A percentile compares a stretch with the other conserved stretches of the same genome.
These are phyloP conservation scores for Ophiocordyceps robertsii DNA, from an alignment of 2,329 filamentous ascomycete species.

Conservation along the genomic window DNA sequence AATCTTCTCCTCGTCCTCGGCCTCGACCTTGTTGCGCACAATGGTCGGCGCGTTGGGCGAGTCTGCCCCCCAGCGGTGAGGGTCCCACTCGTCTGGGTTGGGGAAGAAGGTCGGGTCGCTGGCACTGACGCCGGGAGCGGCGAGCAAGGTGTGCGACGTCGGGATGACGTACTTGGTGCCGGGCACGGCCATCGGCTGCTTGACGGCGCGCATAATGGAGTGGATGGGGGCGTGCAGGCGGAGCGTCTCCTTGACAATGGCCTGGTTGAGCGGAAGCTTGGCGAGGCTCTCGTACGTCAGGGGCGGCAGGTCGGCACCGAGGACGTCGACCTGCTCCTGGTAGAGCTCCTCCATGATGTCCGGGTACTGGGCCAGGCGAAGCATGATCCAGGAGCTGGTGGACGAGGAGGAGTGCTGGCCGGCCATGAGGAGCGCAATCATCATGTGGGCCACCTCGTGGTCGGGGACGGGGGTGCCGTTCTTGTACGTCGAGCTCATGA, in stretches of 20 bases:
- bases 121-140: constrained; percentile 72
- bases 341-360: constrained; percentile 71
- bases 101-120: constrained; percentile 66
- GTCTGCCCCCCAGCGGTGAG: constrained; percentile 73
- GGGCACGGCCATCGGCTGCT: constrained; percentile 70
- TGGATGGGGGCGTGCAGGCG: constrained; percentile 87
- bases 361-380: constrained; percentile 65
- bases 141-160: constrained; percentile 65
- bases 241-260: constrained; percentile 83
- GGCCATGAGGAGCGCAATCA: constrained; percentile 88
- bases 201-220: constrained; percentile 87
- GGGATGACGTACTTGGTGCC: constrained; percentile 77
- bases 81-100: constrained; percentile 72
- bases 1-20: constrained; percentile 62
- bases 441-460: constrained; percentile 78
- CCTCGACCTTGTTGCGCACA: constrained; percentile 26
- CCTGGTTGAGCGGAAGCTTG: constrained; percentile 67
- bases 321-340: constrained; percentile 60
- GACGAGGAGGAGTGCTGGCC: constrained; percentile 83
- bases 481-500: constrained; percentile 80
- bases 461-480: constrained; percentile 68
- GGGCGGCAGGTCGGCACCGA: constrained; percentile 62
- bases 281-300: constrained; percentile 67
- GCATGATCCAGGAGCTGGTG: constrained; percentile 72
- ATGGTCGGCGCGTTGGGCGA: constrained; percentile 39